Evolutionary conservation across 73 alveolate species (phyloP).

Genomic region (Diophrys appendiculata): DNA sequence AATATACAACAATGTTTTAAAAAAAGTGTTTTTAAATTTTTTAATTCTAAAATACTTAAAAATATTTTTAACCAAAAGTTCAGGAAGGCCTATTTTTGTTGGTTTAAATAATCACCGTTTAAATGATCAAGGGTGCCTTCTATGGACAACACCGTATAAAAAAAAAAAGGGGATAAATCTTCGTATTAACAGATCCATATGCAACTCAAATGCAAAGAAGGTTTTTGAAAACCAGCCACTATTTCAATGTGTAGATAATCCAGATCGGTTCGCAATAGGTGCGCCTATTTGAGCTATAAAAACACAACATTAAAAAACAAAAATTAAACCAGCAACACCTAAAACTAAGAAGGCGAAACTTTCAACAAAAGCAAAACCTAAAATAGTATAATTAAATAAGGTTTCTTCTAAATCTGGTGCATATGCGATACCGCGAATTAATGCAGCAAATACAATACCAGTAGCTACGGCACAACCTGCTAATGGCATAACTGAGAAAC

Average conservation of each 20-base stretch:
- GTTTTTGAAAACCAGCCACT: not conserved
- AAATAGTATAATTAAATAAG: conserved; percentile 32
- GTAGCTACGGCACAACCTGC: conserved; percentile 52
- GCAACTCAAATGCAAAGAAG: not conserved
- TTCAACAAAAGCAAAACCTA: conserved; percentile 55
- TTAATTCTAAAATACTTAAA: not conserved
- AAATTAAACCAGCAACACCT: conserved; percentile 15
- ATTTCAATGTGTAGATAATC: not conserved
- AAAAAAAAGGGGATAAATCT: not conserved
- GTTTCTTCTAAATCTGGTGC: conserved; percentile 58
- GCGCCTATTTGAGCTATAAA: not conserved
- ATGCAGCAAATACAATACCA: conserved; percentile 42
- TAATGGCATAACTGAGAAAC: conserved; percentile 36
- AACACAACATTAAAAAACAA: conserved; percentile 15
- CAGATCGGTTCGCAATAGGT: not conserved
- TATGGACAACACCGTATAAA: not conserved
- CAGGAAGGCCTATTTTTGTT: not conserved
- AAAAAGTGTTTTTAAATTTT: not conserved
- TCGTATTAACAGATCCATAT: not conserved
- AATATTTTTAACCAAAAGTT: no score
- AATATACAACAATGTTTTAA: not conserved
- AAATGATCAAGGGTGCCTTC: not conserved
- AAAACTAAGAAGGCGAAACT: conserved; percentile 38
- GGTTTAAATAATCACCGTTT: no score
- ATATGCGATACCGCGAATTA: conserved; percentile 35